A percentile compares a stretch with the other conserved stretches of the same genome.
Conservation (phyloP, 306 rosid genomes). For the Boehmeria nivea region DNA sequence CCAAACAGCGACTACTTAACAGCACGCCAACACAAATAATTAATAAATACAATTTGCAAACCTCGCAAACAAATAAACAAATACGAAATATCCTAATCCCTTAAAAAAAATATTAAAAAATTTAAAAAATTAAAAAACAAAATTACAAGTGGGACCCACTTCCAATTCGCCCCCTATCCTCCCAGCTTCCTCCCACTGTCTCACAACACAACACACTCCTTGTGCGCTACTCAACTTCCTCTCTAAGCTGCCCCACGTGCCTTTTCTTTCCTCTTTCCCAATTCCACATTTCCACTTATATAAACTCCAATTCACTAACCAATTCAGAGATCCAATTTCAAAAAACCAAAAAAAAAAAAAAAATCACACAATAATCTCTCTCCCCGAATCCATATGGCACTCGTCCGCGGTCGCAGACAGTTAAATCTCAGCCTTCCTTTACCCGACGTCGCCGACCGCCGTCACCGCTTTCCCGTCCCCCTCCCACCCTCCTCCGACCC, state of each 20-base stretch:
- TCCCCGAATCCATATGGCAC: conserved; percentile 39
- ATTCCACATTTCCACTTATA: background rate
- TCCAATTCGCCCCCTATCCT: conserved; percentile 11
- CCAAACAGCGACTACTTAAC: too few relatives aligned
- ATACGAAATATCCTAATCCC: too few relatives aligned
- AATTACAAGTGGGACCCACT: conserved; percentile 23
- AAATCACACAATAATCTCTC: background rate
- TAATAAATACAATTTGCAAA: too few relatives aligned
- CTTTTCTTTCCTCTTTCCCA: background rate
- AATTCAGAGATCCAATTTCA: too few relatives aligned
- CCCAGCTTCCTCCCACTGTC: background rate
- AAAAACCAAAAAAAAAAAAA: background rate
- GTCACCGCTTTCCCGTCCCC: conserved; percentile 35
- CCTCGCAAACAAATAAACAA: too few relatives aligned
- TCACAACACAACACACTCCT: background rate
- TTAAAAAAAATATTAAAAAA: too few relatives aligned
- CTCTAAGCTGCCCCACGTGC: conserved; percentile 2
- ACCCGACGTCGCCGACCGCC: conserved; percentile 39
- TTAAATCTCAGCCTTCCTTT: conserved; percentile 63
- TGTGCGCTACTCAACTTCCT: background rate
- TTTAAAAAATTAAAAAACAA: too few relatives aligned
- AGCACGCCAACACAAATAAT: too few relatives aligned
- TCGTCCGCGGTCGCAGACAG: conserved; percentile 74
- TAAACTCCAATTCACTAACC: background rate
- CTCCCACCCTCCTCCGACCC: conserved; percentile 32